These are phyloP conservation scores for Phytophthora idaei DNA, from an alignment of 352 stramenopile genomes.

Conservation along the genomic window DNA sequence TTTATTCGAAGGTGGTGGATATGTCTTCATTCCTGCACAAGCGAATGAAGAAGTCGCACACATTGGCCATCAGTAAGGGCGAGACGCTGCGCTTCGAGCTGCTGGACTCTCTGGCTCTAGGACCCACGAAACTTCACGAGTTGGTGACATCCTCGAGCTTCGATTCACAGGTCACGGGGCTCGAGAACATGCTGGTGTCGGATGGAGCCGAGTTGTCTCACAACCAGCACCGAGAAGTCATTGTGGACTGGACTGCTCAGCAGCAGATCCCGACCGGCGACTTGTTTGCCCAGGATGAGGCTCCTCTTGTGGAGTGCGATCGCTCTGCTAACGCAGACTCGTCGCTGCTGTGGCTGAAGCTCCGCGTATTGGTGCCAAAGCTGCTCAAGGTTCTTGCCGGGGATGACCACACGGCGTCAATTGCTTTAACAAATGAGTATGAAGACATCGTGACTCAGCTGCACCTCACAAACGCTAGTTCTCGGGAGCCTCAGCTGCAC, in stretches of 20 bases:
- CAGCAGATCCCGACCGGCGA: slow-evolving; percentile 40
- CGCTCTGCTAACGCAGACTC: slow-evolving; percentile 54
- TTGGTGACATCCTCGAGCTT: slow-evolving; percentile 54
- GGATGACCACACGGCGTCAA: slow-evolving; percentile 35
- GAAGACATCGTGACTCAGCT: slow-evolving; percentile 36
- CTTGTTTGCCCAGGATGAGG: slow-evolving; percentile 48
- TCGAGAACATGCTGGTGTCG: slow-evolving; percentile 52
- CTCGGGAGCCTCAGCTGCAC: slow-evolving; percentile 26
- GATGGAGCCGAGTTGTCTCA: slow-evolving; percentile 48
- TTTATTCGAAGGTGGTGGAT: slow-evolving; percentile 86
- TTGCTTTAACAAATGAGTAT: slow-evolving; percentile 43
- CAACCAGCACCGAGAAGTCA: slow-evolving; percentile 85
- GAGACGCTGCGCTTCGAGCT: slow-evolving; percentile 68
- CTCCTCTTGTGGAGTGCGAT: slow-evolving; percentile 66
- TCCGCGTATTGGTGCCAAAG: slow-evolving; percentile 58
- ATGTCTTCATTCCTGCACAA: slow-evolving; percentile 82
- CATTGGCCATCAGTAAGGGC: slow-evolving; percentile 64
- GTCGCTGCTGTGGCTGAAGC: slow-evolving; percentile 68
- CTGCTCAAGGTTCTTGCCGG: slow-evolving; percentile 47
- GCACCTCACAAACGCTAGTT: slow-evolving; percentile 13
- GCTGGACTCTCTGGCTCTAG: slow-evolving; percentile 48
- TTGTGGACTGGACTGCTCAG: slow-evolving; percentile 69
- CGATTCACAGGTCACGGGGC: slow-evolving; percentile 33
- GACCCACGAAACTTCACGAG: slow-evolving; percentile 54
- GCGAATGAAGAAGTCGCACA: slow-evolving; percentile 80